A percentile compares a stretch with the other conserved stretches of the same genome.
phyloP scores from a whole-genome alignment of 257 asterid species.

The Solanum arcanum region DNA sequence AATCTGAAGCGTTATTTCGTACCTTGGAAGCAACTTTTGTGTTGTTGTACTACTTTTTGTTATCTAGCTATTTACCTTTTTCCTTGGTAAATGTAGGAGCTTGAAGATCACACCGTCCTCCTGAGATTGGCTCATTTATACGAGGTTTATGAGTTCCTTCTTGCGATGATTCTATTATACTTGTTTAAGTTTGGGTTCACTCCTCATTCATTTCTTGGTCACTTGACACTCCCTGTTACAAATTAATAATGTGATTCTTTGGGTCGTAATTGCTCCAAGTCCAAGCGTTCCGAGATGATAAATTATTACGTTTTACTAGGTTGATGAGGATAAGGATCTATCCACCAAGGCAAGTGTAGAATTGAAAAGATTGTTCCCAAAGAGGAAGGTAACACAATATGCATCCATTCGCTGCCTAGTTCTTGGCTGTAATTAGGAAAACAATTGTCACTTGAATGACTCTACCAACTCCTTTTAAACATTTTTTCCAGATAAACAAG shows the following conservation, averaged over 20 bases:
- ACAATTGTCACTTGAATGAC: neutral
- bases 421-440: neutral
- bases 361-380: conserved; percentile 54
- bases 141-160: conserved; percentile 43
- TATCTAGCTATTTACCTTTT: neutral
- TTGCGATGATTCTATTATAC: neutral
- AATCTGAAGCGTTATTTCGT: neutral
- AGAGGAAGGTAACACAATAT: conserved; percentile 42
- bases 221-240: neutral
- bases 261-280: neutral
- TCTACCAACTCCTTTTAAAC: neutral
- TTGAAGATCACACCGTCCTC: conserved; percentile 51
- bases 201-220: neutral
- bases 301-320: conserved; percentile 16
- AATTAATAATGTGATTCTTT: neutral
- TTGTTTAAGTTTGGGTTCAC: neutral
- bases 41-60: neutral
- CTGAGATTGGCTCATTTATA: conserved; percentile 90
- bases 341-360: conserved; percentile 63
- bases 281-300: neutral
- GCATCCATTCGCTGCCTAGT: neutral
- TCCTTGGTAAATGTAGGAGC: conserved; percentile 49
- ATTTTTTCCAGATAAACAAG: neutral
- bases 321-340: conserved; percentile 78
- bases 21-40: neutral